Evolutionary conservation across 2,329 filamentous ascomycete genomes (phyloP), one percentile per base, ranked within the genome.

Genomic region (Trichoderma endophyticum): DNA sequence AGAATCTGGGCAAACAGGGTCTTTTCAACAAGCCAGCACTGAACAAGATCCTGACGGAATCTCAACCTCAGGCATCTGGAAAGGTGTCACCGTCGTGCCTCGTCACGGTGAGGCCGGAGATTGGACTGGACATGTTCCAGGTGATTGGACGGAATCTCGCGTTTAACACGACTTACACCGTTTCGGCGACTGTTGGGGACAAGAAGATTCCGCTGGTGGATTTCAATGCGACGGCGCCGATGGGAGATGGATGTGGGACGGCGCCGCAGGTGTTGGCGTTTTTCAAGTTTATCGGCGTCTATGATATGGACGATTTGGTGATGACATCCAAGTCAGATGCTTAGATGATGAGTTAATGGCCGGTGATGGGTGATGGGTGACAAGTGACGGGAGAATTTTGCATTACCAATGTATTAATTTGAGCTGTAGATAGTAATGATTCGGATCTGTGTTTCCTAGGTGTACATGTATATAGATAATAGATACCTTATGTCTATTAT

Each of bases 101-200:
- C 43, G 57, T 74, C n/a, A 74, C 73, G 28, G 68, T 74, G 21
- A n/a, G 73, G 5, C 62, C 60, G 3, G 71, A 74, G 57, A 26
- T n/a, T 26, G 73, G 73, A 5, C 63, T 74, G 32, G 73, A 74
- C 56, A 73, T 73, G 73, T 57, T 74, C 21, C 73, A 74, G 54
- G 71, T 74, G 9, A 74, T 74, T 54, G 73, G 73, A 1, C 54
- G 73, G 14, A 51, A 71, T 21, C 30, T 74, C 18, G 48, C 21
- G 48, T 59, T 74, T 18, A 74, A 74, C 68, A 71, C 67, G 18
- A 73, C 71, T 4, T 74, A 74, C 26, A 74, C 73, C 7, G 71
- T 71, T 32, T 71, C 73, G 26, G 73, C 66, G 1, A 68, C n/a
- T 32, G 36, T 69, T 36, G 11, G 28, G 0, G 57, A 71, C 14